A percentile compares a stretch with the other conserved stretches of the same genome.
These are phyloP conservation scores for Davidsoniella neocaledoniae DNA, from an alignment of 2,329 filamentous ascomycete genomes.

Conservation along the genomic window DNA sequence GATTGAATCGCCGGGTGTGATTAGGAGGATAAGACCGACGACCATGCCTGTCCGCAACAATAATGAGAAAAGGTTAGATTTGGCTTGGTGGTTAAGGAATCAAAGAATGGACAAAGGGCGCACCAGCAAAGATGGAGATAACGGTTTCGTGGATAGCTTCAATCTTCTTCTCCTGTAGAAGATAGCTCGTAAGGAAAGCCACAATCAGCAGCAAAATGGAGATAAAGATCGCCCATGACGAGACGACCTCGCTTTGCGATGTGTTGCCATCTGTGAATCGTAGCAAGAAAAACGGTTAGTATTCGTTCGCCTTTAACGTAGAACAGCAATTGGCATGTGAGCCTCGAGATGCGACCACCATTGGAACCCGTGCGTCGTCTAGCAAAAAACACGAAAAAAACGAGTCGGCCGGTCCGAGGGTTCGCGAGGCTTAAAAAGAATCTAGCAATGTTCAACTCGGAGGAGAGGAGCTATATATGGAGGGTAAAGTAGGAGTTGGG, in stretches of 20 bases:
- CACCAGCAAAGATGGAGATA: constrained; percentile 92
- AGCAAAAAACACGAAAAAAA: too few relatives aligned
- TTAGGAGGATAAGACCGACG: constrained; percentile 72
- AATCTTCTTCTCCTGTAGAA: constrained; percentile 89
- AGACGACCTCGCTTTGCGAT: constrained; percentile 81
- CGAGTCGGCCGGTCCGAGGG: too few relatives aligned
- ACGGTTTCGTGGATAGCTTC: constrained; percentile 97
- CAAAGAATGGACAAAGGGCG: constrained; percentile 13
- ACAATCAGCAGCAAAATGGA: constrained; percentile 85
- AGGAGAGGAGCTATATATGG: too few relatives aligned
- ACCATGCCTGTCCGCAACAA: constrained; percentile 56
- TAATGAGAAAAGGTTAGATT: constrained; percentile 1
- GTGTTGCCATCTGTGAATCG: constrained; percentile 45
- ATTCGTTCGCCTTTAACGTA: not conserved
- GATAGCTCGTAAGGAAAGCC: constrained; percentile 93
- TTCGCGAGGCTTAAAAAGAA: too few relatives aligned
- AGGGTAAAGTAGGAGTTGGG: not conserved
- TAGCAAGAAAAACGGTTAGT: not conserved
- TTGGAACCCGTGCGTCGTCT: too few relatives aligned
- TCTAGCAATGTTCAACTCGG: too few relatives aligned
- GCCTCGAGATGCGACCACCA: too few relatives aligned
- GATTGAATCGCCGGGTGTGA: constrained; percentile 68
- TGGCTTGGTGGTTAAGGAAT: not conserved
- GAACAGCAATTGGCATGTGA: too few relatives aligned
- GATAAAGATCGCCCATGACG: constrained; percentile 96